Evolutionary conservation across 768 basidiomycete genomes (phyloP), one percentile per base, ranked within the genome.

Genomic region (Mycena polygramma): DNA sequence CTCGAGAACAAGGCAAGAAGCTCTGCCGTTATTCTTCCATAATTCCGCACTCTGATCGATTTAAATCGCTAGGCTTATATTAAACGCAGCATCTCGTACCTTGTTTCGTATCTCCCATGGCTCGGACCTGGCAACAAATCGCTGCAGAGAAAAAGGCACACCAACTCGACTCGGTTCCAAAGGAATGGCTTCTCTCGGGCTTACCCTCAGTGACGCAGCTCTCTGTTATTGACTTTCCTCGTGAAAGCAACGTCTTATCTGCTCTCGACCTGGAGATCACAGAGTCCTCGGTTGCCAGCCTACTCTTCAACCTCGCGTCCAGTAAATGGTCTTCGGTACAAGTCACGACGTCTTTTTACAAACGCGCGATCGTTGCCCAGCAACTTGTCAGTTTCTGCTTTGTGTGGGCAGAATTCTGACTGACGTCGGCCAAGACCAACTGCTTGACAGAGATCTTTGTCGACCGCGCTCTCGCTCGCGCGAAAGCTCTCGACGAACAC

Each of bases 381-480:
- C 93, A 94, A 73, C 77, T 94, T 19, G 92, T 93, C 63, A 75
- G 87, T 77, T n/a, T 15, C 45, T 63, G 45, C 4, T 11, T 59
- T 30, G 20, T n/a, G 17, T 36, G 19, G 24, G 30, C 57, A n/a
- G 36, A 52, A 19, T 6, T 11, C 51, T 7, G 20, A 39, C 41
- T 58, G 30, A 76, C 70, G 37, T 69, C 49, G 24, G 46, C n/a
- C 54, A 74, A 94, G 92, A 89, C 89, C 7, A 94, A 94, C 73
- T 95, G 94, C 76, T 76, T 95, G 45, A 95, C 94, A 0, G 94
- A 95, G 78, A 90, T 94, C n/a, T 94, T 93, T 74, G 86, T 94
- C 60, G 91, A 94, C 26, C 84, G 86, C 7, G 94, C 92, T 0
- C 81, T 94, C 6, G 81, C 79, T 17, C 84, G 90, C 13, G 94